These are phyloP conservation scores for Casaregolazyma lundiana DNA, from an alignment of 1,139 yeast species.

Conservation along the genomic window DNA sequence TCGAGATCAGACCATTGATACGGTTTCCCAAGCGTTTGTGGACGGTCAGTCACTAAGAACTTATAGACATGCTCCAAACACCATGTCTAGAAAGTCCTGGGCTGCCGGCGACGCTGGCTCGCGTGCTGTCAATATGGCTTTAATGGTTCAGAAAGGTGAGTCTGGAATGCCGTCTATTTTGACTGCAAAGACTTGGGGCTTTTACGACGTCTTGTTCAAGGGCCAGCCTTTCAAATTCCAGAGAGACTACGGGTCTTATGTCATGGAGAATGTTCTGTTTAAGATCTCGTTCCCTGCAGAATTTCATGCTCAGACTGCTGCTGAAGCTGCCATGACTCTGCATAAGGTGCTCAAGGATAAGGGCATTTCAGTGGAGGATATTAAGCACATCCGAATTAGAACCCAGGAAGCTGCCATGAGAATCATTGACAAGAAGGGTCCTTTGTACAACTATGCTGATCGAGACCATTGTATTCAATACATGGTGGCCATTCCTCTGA, in stretches of 20 bases:
- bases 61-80: constrained; percentile 59
- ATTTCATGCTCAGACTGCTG: constrained; percentile 64
- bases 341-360: constrained; percentile 36
- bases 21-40: constrained; percentile 55
- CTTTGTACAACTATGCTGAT: constrained; percentile 57
- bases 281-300: constrained; percentile 64
- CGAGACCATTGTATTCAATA: constrained; percentile 61
- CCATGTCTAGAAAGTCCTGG: constrained; percentile 60
- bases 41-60: constrained; percentile 58
- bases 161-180: constrained; percentile 55
- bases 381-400: constrained; percentile 45
- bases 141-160: constrained; percentile 49
- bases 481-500: constrained; percentile 54
- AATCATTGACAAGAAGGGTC: constrained; percentile 55
- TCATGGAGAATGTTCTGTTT: constrained; percentile 59
- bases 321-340: constrained; percentile 50
- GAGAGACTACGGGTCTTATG: constrained; percentile 50
- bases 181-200: constrained; percentile 57
- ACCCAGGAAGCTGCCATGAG: constrained; percentile 60
- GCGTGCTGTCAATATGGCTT: constrained; percentile 54
- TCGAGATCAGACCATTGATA: constrained; percentile 49
- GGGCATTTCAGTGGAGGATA: constrained; percentile 46
- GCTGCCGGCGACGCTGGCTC: constrained; percentile 62
- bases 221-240: constrained; percentile 51
- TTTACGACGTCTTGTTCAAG: constrained; percentile 53